Conservation (phyloP, 805 yeast genomes). For the Metschnikowia anglica region DNA sequence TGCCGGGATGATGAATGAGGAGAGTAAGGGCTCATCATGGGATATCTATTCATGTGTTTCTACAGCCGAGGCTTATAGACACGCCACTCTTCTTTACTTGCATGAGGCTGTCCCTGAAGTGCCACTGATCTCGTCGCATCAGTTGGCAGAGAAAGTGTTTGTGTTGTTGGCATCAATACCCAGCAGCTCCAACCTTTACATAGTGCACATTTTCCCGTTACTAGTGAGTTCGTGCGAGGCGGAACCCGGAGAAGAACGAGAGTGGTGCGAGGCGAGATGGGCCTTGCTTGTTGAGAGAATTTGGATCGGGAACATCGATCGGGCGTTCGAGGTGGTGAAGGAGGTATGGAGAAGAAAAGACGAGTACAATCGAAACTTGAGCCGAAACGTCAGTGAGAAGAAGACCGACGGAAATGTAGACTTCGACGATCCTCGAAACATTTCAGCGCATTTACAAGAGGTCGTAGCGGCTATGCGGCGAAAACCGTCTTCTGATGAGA, state of each 20-base stretch:
- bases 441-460: slow-evolving; percentile 37
- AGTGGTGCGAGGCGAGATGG: slow-evolving; percentile 64
- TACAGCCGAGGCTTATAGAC: slow-evolving; percentile 69
- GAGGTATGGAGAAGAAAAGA: slow-evolving; percentile 72
- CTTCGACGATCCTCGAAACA: slow-evolving; percentile 10
- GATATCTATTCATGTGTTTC: slow-evolving; percentile 61
- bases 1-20: slow-evolving; percentile 32
- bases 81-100: slow-evolving; percentile 55
- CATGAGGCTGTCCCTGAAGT: slow-evolving; percentile 74
- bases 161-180: slow-evolving; percentile 65
- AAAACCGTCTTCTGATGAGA: slow-evolving; percentile 31
- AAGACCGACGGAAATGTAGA: slow-evolving; percentile 18
- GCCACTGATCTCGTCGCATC: slow-evolving; percentile 53
- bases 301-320: slow-evolving; percentile 66
- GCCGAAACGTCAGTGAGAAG: slow-evolving; percentile 17
- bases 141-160: slow-evolving; percentile 58
- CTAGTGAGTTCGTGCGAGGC: slow-evolving; percentile 69
- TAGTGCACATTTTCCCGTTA: slow-evolving; percentile 64
- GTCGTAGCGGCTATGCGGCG: slow-evolving; percentile 41
- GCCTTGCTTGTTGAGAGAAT: slow-evolving; percentile 48
- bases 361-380: slow-evolving; percentile 30
- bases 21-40: slow-evolving; percentile 32
- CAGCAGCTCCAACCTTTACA: slow-evolving; percentile 51
- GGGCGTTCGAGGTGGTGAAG: slow-evolving; percentile 65
- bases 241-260: slow-evolving; percentile 53